Evolutionary conservation across 257 asterid genomes (phyloP), one percentile per base, ranked within the genome.

Genomic region (Solanum bukasovii): DNA sequence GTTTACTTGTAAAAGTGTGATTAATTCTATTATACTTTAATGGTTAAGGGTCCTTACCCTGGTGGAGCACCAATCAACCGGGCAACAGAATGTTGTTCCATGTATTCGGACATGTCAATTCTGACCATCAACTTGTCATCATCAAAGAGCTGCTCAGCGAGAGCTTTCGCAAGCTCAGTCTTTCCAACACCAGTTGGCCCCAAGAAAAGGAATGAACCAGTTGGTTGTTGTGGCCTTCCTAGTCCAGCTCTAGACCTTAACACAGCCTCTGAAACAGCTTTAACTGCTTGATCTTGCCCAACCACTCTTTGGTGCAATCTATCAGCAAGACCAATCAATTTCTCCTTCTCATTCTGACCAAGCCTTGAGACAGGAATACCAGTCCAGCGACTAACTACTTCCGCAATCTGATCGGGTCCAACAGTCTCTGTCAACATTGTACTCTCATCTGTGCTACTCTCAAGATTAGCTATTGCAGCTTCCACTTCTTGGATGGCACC

Each of bases 181-280:
- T 96, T 97, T 3, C 98, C 99, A 44, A 97, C 99, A 75, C 99
- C 99, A 2, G 99, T 96, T 9, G 99, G 98, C 12, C 99, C 99
- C 89, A 97, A 87, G 91, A 97, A 97, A 6, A 97, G 94, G 92
- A 97, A 97, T 7, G 98, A 96, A 27, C 99, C 98, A 1, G 98
- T 96, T 2, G 99, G 99, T 86, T 97, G 99, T 29, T 95, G 98
- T 9, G 98, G 94, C 88, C 98, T 88, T 46, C 98, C 99, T 9
- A 96, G 89, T 11, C 99, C 99, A 0, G 98, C 99, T 42, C 99
- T 90, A 0, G 99, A 96, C 68, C 99, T 92, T 88, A 97, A 87
- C 10, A 96, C 99, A 70, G 98, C 99, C 88, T 97, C 99, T 0
- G 98, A 92, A 44, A 95, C 99, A 77, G 96, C 98, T 1, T 89